Conservation (phyloP, 306 rosid genomes). For the Pterocarpus macrocarpus region DNA sequence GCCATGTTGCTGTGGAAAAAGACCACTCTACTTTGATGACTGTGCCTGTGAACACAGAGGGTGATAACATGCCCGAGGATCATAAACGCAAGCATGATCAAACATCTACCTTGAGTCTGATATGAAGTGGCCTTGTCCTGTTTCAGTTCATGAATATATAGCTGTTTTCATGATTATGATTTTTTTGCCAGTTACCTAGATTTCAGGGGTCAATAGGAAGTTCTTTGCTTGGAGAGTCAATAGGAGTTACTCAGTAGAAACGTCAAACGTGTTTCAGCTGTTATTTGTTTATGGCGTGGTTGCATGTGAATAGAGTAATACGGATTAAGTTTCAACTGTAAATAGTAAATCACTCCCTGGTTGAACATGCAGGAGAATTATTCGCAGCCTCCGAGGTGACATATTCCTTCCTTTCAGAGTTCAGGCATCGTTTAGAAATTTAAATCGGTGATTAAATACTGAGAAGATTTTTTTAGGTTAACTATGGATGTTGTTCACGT, state of each 20-base stretch:
- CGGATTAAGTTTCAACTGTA: constrained; percentile 10
- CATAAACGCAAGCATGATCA: constrained; percentile 56
- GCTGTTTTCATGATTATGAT: constrained; percentile 28
- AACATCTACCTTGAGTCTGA: constrained; percentile 56
- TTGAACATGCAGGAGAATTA: constrained; percentile 7
- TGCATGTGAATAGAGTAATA: constrained; percentile 10
- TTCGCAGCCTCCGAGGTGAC: neutral
- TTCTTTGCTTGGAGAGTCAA: neutral
- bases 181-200: constrained; percentile 24
- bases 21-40: constrained; percentile 51
- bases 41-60: constrained; percentile 48
- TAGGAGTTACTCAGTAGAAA: constrained; percentile 23
- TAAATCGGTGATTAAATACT: constrained; percentile 1
- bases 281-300: constrained; percentile 26
- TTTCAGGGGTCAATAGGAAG: neutral
- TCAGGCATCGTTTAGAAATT: neutral
- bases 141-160: constrained; percentile 17
- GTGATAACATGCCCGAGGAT: constrained; percentile 50
- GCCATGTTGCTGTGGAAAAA: constrained; percentile 52
- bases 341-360: constrained; percentile 14
- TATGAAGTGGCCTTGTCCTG: constrained; percentile 47
- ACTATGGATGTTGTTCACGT: neutral
- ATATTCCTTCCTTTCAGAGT: neutral
- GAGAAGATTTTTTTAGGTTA: neutral
- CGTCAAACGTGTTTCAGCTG: constrained; percentile 13